Evolutionary conservation across 192 early-diverging fungal genomes (phyloP), one percentile per base, ranked within the genome.

Genomic region (Geosiphon pyriformis): DNA sequence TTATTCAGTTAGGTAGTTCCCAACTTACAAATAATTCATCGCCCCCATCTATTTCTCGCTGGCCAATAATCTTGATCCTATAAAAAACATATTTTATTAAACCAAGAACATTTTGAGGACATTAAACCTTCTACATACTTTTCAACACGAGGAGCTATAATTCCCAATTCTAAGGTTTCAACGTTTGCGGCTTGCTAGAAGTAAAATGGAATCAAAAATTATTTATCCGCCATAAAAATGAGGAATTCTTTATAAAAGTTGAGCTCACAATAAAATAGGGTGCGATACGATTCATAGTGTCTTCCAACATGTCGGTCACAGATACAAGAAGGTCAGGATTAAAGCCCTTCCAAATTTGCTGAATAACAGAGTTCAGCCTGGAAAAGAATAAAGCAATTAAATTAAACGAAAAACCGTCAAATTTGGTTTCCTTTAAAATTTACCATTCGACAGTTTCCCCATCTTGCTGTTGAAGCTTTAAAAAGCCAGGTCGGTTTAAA

Each of bases 391-490:
- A 37, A 35, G 23, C 4, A 22, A 29, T n/a, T 1, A 50, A 2
- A 37, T 20, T 42, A 37, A 46, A 23, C 23, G 7, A n/a, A n/a
- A 60, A n/a, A 63, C 2, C 1, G 23, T 26, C 27, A 64, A 30
- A 47, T 8, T n/a, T 7, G n/a, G 4, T 30, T 1, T 23, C 12
- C 26, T 20, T 18, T 51, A 29, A 52, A 31, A 29, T 27, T 65
- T 53, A 65, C 62, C 62, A 65, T 51, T 65, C 62, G 1, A 65
- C 62, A 22, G 62, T 65, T 54, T 65, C 62, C 0, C 62, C 62
- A 31, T 65, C 62, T 65, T 34, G 30, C 32, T 23, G 52, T 7
- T 20, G 20, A 23, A 54, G 4, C 6, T 54, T 26, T 54, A 12
- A 26, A 12, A 42, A 42, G 37, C 37, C 7, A 42, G 15, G 15